Base-by-base conservation (phyloP, 2,329 filamentous ascomycete genomes). In the Gnomoniopsis sp. region DNA sequence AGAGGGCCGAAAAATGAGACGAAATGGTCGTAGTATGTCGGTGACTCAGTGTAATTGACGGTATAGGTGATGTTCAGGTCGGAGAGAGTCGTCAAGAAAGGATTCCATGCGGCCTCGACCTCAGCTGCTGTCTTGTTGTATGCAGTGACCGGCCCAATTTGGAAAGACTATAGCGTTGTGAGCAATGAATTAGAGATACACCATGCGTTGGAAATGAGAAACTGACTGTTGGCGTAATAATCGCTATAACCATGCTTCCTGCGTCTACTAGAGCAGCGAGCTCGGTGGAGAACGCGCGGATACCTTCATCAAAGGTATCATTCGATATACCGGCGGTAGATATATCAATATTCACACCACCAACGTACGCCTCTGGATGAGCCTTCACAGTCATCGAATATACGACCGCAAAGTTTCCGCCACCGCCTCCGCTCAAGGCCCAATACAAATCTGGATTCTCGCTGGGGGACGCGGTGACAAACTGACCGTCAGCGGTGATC, bases 401-500 rank as follows among this genome's bases (percentile, higher is more conserved):
- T 15, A 74, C 70, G 11, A 74, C 66, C 34, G 70, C 72, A 54
- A 70, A 74, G 33, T 71, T 74, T 41, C 69, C 72, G 8, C 67
- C 66, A 22, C 76, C 77, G 2, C 72, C 77, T n/a, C 79, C 79
- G 17, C 74, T 53, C 26, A 81, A 69, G 3, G 78, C 79, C 76
- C 77, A 81, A 69, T 77, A 82, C 2, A 83, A 68, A 49, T 82
- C 79, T 1, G 71, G 34, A 57, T 82, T 75, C 44, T 72, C 63
- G n/a, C 69, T 71, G 38, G 68, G 67, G n/a, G 70, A 75, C 22
- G 73, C 76, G 41, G 74, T 74, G 15, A 80, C 63, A 34, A 76
- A 68, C 7, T 68, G 61, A 3, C 79, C 79, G 51, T 74, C 71
- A 3, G 77, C 72, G 6, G 75, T 78, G 30, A 82, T 73, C n/a